Evolutionary conservation across 2,329 filamentous ascomycete species (phyloP), one percentile per base, ranked within the genome.

Genomic region (Fusarium pseudograminearum): DNA sequence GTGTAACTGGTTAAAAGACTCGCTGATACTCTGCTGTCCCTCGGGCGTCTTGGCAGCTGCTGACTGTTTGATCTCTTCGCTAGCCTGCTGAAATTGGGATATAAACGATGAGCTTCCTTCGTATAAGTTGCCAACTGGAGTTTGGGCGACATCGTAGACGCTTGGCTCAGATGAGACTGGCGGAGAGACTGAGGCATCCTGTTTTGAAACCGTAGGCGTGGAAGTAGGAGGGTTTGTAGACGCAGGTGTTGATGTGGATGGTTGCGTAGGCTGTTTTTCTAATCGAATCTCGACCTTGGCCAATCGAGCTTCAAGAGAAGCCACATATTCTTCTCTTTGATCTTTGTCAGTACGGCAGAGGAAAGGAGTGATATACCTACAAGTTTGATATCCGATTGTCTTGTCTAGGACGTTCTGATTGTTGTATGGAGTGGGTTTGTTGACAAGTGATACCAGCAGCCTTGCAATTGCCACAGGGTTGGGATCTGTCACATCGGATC

Each of bases 101-200:
- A 64, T 61, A 24, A 71, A 71, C 0, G 69, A 71, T 4, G 69
- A 71, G 4, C 56, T 63, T n/a, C 69, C 69, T 22, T 71, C 65
- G 15, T 71, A 71, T 4, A 71, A 28, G 14, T 31, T 46, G 24
- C 30, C 58, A 0, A 45, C 34, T 2, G 51, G 54, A 14, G 65
- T 50, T 24, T 48, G 48, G 1, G 59, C 33, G 2, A 57, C 46
- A 26, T 48, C 46, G 6, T 57, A 38, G 7, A 64, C 26, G 15
- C 56, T 45, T 7, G 47, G 54, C 1, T 61, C 42, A 7, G 61
- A 47, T 20, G 65, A 61, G n/a, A 10, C 28, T 14, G 28, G 11
- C 10, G 66, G 60, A 12, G 65, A 69, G 30, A 52, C 8, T 3
- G 42, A 61, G 1, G 31, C 14, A 4, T 36, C 5, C 2, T 45